Base-by-base conservation (phyloP, 1,284 basidiomycete genomes). In the Tetrapyrgos nigripes region DNA sequence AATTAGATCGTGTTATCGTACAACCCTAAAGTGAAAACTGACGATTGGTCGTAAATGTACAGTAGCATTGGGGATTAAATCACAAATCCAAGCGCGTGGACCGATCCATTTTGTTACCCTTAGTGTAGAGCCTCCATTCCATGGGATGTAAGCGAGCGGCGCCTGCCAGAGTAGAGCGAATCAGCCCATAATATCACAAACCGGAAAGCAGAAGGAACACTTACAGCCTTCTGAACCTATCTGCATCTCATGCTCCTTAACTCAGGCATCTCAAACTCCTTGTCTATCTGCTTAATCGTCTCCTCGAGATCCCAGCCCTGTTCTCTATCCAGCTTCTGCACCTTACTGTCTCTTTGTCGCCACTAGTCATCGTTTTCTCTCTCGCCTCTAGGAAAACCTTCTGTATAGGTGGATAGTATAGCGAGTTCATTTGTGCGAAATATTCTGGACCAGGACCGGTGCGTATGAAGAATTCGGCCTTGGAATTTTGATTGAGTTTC, bases 321-420 rank as follows among this genome's bases (percentile, higher is more conserved):
- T 24, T 24, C 47, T 17, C 37, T 26, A 6, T 26, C 44, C 8
- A 13, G 2, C 26, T 31, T 24, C 33, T 54, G 19, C 13, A 29
- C 54, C 17, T 52, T 19, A 58, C 24, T 26, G 53, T 62, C 26
- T 55, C 58, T n/a, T 50, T 47, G 31, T 62, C 59, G 13, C 61
- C 63, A 1, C 54, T 61, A 3, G 53, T 52, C 63, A 64, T 62
- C 3, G 61, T 61, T 49, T 54, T 55, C 33, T 64, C 57, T 53
- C 63, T 58, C 31, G 50, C 57, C 37, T 50, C 43, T 1, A 53
- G 58, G 29, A 60, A 54, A 8, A 58, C 48, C 3, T 49, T 43
- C n/a, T 60, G 56, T 10, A 60, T 55, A 14, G 58, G 57, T 31
- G 53, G 53, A 28, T 58, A 50, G 23, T 58, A 58, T 11, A 55